phyloP scores from a whole-genome alignment of 2,329 filamentous ascomycete species.

The Zasmidium cellare region DNA sequence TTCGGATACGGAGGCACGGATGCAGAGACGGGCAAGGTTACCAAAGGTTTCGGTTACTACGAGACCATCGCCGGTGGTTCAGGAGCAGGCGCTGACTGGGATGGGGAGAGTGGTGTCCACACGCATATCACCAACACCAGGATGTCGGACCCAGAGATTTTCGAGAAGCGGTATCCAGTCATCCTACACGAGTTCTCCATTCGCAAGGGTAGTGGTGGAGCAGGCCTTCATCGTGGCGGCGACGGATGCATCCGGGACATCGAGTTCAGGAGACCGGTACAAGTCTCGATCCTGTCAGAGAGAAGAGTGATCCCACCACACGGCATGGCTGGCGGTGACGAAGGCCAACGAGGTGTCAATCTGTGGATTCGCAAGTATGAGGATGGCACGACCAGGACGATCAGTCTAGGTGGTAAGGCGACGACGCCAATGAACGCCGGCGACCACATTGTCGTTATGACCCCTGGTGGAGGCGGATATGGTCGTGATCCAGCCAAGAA shows the following conservation, averaged over 20 bases:
- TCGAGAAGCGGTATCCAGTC: constrained; percentile 39
- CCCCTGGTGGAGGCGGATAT: constrained; percentile 78
- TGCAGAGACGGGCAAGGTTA: constrained; percentile 22
- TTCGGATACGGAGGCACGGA: constrained; percentile 43
- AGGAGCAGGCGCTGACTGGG: constrained; percentile 36
- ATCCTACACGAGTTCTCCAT: constrained; percentile 36
- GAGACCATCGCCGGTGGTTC: constrained; percentile 41
- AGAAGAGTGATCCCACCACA: constrained; percentile 35
- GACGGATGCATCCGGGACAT: constrained; percentile 35
- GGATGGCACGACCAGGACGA: constrained; percentile 19
- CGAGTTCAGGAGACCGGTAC: constrained; percentile 32
- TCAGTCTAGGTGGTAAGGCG: constrained; percentile 47
- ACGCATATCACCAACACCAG: constrained; percentile 40
- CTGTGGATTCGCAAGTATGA: constrained; percentile 29
- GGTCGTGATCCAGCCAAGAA: constrained; percentile 61
- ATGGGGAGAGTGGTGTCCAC: constrained; percentile 36
- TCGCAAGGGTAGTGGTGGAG: constrained; percentile 34
- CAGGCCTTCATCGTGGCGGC: constrained; percentile 32
- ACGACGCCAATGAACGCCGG: constrained; percentile 72
- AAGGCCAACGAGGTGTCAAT: constrained; percentile 35
- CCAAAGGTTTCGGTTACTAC: constrained; percentile 35
- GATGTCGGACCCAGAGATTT: constrained; percentile 38
- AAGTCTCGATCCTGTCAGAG: constrained; percentile 35
- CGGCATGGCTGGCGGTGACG: constrained; percentile 35
- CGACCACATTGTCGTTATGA: constrained; percentile 75